phyloP scores from a whole-genome alignment of 306 rosid species.

The Cajanus cajan region DNA sequence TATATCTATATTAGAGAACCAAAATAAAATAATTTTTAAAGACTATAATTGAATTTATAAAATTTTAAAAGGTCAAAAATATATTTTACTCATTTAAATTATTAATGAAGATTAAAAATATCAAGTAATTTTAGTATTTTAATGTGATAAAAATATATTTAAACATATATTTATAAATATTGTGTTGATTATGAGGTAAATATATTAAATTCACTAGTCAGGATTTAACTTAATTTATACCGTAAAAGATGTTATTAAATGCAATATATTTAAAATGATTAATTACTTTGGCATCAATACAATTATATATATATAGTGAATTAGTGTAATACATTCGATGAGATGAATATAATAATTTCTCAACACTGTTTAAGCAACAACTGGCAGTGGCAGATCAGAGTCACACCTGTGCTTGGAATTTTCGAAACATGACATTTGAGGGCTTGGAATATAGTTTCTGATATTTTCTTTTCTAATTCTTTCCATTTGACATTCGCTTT shows the following conservation, averaged over 20 bases:
- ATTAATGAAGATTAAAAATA: too few species aligned
- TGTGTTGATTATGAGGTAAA: neutral
- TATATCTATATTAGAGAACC: too few species aligned
- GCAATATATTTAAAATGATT: neutral
- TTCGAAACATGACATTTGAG: slow-evolving; percentile 11
- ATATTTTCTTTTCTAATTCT: slow-evolving; percentile 27
- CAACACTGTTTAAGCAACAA: slow-evolving; percentile 29
- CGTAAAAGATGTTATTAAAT: neutral
- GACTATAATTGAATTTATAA: too few species aligned
- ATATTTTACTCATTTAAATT: too few species aligned
- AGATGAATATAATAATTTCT: neutral
- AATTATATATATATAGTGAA: too few species aligned
- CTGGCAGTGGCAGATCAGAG: slow-evolving; percentile 37
- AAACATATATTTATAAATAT: neutral
- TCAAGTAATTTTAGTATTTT: too few species aligned
- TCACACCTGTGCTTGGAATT: neutral
- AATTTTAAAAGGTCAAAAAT: too few species aligned
- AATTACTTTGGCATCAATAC: too few species aligned
- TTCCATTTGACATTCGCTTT: slow-evolving; percentile 18
- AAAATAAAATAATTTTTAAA: too few species aligned
- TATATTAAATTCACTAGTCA: neutral
- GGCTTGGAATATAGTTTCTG: slow-evolving; percentile 6
- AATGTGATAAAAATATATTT: neutral
- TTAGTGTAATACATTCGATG: neutral
- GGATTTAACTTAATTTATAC: neutral